phyloP scores from a whole-genome alignment of 306 rosid species.

The Astragalus membranaceus region DNA sequence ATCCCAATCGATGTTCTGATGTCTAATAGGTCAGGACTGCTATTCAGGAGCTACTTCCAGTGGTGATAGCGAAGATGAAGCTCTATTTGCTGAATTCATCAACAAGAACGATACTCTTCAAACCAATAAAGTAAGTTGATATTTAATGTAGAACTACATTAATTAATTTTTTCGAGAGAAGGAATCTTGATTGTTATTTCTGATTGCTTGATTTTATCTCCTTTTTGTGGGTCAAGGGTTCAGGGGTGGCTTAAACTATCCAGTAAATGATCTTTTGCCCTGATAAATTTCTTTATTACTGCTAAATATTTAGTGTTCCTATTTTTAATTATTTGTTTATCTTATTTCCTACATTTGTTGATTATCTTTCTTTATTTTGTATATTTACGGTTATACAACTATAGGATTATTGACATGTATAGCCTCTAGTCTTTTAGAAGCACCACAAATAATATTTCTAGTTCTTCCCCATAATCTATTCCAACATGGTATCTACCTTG shows the following conservation, averaged over 20 bases:
- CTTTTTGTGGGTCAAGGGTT: background rate
- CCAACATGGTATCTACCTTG: too few relatives aligned
- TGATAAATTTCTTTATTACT: background rate
- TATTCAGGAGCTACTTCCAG: slow-evolving; percentile 75
- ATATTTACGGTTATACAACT: too few relatives aligned
- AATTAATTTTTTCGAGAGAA: background rate
- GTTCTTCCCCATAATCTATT: background rate
- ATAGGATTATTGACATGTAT: too few relatives aligned
- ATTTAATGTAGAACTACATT: background rate
- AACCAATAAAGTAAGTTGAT: slow-evolving; percentile 78
- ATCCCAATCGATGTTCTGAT: slow-evolving; percentile 17
- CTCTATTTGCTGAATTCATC: slow-evolving; percentile 86
- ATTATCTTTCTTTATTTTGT: too few relatives aligned
- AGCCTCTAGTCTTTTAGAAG: background rate
- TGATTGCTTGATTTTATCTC: background rate
- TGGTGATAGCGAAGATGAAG: slow-evolving; percentile 79
- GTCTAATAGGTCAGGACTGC: slow-evolving; percentile 65
- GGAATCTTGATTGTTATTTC: background rate
- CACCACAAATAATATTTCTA: background rate
- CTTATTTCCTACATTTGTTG: background rate
- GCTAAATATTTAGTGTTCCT: background rate
- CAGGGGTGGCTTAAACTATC: background rate
- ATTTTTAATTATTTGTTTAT: background rate
- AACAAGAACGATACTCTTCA: slow-evolving; percentile 87
- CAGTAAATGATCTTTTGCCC: background rate